Evolutionary conservation across 805 yeast genomes (phyloP).

Genomic region (Myxozyma nipponensis): DNA sequence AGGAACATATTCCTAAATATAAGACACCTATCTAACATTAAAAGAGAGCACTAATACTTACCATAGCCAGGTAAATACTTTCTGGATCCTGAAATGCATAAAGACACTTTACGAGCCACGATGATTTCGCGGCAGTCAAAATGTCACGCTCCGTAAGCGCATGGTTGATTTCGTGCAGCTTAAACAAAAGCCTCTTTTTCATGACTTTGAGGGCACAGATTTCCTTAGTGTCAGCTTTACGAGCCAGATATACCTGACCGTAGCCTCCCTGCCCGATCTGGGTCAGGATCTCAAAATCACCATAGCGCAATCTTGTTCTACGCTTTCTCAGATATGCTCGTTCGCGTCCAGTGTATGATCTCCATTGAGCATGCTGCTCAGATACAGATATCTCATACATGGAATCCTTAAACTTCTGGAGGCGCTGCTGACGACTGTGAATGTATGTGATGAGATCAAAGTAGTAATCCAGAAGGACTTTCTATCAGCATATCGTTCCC

Average conservation of each 20-base stretch:
- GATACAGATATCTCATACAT: constrained; percentile 35
- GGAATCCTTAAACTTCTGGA: constrained; percentile 62
- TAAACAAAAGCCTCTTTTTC: constrained; percentile 78
- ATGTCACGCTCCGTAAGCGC: constrained; percentile 95
- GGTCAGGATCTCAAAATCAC: constrained; percentile 93
- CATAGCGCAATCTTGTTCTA: constrained; percentile 86
- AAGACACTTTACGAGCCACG: constrained; percentile 89
- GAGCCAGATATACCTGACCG: constrained; percentile 96
- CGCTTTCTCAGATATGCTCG: constrained; percentile 80
- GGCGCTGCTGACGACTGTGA: constrained; percentile 77
- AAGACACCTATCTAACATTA: too few species aligned
- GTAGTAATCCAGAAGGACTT: constrained; percentile 91
- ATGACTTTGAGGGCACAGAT: constrained; percentile 91
- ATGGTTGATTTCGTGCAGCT: constrained; percentile 91
- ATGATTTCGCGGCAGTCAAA: constrained; percentile 89
- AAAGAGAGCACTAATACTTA: constrained; percentile 1
- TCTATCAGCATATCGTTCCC: constrained; percentile 23
- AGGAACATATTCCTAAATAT: constrained; percentile 82
- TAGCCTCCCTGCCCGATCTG: constrained; percentile 99
- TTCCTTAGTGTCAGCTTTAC: constrained; percentile 90
- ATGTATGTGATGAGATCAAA: constrained; percentile 95
- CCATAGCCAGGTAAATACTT: constrained; percentile 89
- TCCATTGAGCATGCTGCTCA: constrained; percentile 61
- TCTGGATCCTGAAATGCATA: constrained; percentile 94
- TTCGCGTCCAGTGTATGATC: constrained; percentile 76